Conservation (phyloP, 345 rosid genomes). For the Citrus inodora region DNA sequence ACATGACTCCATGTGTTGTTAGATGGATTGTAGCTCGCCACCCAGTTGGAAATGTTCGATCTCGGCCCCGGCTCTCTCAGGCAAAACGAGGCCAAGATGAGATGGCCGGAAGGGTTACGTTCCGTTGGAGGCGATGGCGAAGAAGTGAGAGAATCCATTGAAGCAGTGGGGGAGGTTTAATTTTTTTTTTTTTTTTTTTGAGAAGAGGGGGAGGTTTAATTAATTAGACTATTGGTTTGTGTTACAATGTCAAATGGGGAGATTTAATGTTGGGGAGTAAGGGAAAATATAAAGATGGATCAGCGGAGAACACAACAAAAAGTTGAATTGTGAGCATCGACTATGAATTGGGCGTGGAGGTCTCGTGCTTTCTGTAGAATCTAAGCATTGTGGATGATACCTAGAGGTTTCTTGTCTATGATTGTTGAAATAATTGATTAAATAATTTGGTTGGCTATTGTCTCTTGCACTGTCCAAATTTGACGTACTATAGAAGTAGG, state of each 20-base stretch:
- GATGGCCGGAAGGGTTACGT: not conserved
- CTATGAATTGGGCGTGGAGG: slow-evolving; percentile 9
- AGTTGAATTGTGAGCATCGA: slow-evolving; percentile 18
- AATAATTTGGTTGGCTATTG: slow-evolving; percentile 2
- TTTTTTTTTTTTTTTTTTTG: no score
- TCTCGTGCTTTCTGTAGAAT: not conserved
- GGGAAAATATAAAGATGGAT: not conserved
- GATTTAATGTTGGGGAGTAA: not conserved
- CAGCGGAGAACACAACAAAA: slow-evolving; percentile 22
- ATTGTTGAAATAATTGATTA: slow-evolving; percentile 9
- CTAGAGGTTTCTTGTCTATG: slow-evolving; percentile 12
- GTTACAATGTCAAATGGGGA: slow-evolving; percentile 18
- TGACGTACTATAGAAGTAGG: not conserved
- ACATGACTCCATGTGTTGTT: slow-evolving; percentile 40
- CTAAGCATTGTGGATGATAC: not conserved
- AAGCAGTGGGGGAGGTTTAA: not conserved
- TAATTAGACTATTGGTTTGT: not conserved
- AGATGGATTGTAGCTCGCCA: slow-evolving; percentile 40
- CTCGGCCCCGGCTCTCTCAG: slow-evolving; percentile 15
- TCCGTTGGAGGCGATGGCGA: not conserved
- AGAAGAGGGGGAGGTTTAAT: not conserved
- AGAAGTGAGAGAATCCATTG: slow-evolving; percentile 35
- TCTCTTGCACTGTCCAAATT: slow-evolving; percentile 13
- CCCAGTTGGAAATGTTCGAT: slow-evolving; percentile 27
- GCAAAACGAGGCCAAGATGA: slow-evolving; percentile 36